Evolutionary conservation across 495 filamentous ascomycete species (phyloP).

Genomic region (Penicillium alfredii): DNA sequence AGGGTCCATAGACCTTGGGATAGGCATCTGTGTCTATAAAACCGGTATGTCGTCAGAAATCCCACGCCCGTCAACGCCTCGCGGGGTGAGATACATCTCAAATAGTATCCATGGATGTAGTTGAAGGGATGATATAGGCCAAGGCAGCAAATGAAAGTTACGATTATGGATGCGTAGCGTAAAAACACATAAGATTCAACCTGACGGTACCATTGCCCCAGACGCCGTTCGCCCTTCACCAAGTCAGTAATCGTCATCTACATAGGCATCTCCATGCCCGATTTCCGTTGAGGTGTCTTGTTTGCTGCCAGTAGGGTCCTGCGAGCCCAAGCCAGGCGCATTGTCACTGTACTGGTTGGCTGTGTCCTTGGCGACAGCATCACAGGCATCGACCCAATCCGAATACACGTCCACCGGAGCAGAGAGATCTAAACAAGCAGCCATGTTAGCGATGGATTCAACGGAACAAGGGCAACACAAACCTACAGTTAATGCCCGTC

Average conservation of each 20-base stretch:
- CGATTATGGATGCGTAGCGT: slow-evolving; percentile 8
- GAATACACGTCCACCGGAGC: slow-evolving; percentile 91
- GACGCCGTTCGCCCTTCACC: slow-evolving; percentile 17
- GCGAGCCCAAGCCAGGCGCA: slow-evolving; percentile 12
- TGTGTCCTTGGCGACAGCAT: slow-evolving; percentile 63
- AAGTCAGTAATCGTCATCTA: slow-evolving; percentile 30
- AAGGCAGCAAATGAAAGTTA: slow-evolving; percentile 1
- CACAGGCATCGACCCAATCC: slow-evolving; percentile 97
- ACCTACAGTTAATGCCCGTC: slow-evolving; percentile 83
- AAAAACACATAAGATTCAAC: slow-evolving; percentile 10
- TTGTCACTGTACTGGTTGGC: slow-evolving; percentile 50
- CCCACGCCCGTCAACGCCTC: too few species aligned
- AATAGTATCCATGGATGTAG: too few species aligned
- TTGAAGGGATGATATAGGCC: too few species aligned
- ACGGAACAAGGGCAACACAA: neutral
- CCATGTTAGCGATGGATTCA: slow-evolving; percentile 3
- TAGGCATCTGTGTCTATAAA: too few species aligned
- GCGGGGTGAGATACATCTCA: too few species aligned
- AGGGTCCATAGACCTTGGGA: too few species aligned
- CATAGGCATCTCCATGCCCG: slow-evolving; percentile 16
- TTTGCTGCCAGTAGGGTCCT: slow-evolving; percentile 18
- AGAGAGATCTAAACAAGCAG: slow-evolving; percentile 60
- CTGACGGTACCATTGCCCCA: slow-evolving; percentile 13
- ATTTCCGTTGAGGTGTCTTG: slow-evolving; percentile 11
- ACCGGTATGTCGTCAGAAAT: too few species aligned